Evolutionary conservation across 371 early-diverging fungal species (phyloP).

Genomic region (Haplosporangium sp.): DNA sequence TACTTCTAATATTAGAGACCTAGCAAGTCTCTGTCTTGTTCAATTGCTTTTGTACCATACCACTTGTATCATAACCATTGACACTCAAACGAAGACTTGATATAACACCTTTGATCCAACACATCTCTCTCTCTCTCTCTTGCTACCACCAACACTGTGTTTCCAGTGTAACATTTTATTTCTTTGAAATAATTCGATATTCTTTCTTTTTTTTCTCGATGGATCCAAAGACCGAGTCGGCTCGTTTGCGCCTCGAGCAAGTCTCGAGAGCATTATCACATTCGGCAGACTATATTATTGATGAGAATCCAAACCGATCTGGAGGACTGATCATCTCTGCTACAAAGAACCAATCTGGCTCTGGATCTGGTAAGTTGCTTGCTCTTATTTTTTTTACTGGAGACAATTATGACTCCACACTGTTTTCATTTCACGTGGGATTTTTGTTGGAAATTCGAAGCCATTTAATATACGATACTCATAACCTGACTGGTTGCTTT

Average conservation of each 20-base stretch:
- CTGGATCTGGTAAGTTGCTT: slow-evolving; percentile 29
- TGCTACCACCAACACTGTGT: background rate
- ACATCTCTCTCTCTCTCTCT: background rate
- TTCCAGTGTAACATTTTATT: background rate
- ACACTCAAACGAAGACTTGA: background rate
- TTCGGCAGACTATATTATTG: slow-evolving; percentile 53
- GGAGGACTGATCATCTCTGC: slow-evolving; percentile 52
- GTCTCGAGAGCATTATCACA: slow-evolving; percentile 48
- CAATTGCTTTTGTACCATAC: slow-evolving; percentile 15
- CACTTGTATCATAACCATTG: slow-evolving; percentile 3
- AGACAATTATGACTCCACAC: background rate
- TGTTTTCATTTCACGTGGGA: slow-evolving; percentile 34
- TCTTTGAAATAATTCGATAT: background rate
- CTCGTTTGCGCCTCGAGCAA: slow-evolving; percentile 50
- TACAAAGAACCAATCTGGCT: slow-evolving; percentile 20
- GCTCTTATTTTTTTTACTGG: background rate
- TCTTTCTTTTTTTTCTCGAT: slow-evolving; percentile 12
- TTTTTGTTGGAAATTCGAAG: background rate
- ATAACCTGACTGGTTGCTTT: background rate
- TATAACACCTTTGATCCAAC: background rate
- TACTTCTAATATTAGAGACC: background rate
- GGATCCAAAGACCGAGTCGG: slow-evolving; percentile 49
- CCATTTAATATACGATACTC: no score
- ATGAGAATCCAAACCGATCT: slow-evolving; percentile 37
- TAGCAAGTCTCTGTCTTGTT: slow-evolving; percentile 1